Percentiles rank a stretch among this genome's conserved stretches.
Conservation (phyloP, 805 yeast genomes). For the Metschnikowia anglica region DNA sequence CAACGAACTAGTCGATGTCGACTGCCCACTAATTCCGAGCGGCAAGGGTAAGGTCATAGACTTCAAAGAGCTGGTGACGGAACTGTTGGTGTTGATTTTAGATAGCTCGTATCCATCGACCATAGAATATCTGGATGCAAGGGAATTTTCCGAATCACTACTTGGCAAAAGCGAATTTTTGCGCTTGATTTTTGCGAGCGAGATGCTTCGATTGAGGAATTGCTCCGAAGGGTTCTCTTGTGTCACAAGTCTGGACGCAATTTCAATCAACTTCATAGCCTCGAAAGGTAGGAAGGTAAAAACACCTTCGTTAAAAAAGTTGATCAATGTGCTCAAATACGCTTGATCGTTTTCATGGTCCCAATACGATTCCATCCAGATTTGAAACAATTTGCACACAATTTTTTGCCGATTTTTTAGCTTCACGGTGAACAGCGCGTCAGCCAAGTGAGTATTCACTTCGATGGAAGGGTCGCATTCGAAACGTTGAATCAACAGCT, state of each 20-base stretch:
- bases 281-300: slow-evolving; percentile 62
- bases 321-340: slow-evolving; percentile 66
- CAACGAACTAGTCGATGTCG: slow-evolving; percentile 39
- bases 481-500: slow-evolving; percentile 40
- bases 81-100: slow-evolving; percentile 48
- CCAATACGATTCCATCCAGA: slow-evolving; percentile 94
- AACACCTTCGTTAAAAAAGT: slow-evolving; percentile 79
- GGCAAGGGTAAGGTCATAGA: slow-evolving; percentile 45
- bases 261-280: slow-evolving; percentile 57
- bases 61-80: slow-evolving; percentile 38
- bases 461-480: slow-evolving; percentile 18
- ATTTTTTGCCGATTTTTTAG: slow-evolving; percentile 62
- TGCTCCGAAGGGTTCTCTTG: slow-evolving; percentile 36
- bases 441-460: slow-evolving; percentile 33
- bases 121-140: slow-evolving; percentile 42
- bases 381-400: slow-evolving; percentile 65
- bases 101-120: slow-evolving; percentile 60
- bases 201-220: slow-evolving; percentile 52
- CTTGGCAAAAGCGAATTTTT: slow-evolving; percentile 31
- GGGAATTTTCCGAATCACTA: slow-evolving; percentile 24
- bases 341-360: slow-evolving; percentile 57
- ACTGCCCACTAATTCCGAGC: slow-evolving; percentile 43
- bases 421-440: slow-evolving; percentile 31
- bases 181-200: slow-evolving; percentile 35
- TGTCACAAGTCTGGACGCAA: slow-evolving; percentile 59